Base-by-base conservation (phyloP, 441 rosid species). In the Manihot esculenta region DNA sequence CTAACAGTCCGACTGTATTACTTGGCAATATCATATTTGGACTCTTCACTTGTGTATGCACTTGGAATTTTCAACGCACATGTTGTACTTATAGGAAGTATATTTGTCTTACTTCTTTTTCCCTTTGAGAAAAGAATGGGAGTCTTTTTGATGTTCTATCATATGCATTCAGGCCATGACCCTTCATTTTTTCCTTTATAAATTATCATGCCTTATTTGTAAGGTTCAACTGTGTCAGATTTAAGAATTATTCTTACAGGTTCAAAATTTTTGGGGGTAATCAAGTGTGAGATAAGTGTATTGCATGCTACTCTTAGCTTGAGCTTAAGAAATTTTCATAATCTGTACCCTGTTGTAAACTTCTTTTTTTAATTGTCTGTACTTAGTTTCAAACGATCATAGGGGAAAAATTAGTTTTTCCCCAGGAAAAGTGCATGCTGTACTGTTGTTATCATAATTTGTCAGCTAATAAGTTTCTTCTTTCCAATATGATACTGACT, bases 331-430 rank as follows among this genome's bases (percentile, higher is more conserved):
- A 64, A 26, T n/a, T 64, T 15, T 64, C 10, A 7, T 24, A 30
- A 27, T 64, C 17, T 26, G 41, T 10, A 33, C 8, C 30, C 13
- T 64, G 33, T 10, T 3, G 35, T 48, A 14, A 62, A 38, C 7
- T 50, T 35, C 21, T 44, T 17, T 64, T 54, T 27, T 23, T 47
- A 56, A 33, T 72, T 10, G 23, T 70, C 30, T 58, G 33, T 48
- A 30, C 56, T 45, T 58, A 57, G 49, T 11, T 58, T 35, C 15
- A 10, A n/a, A 57, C 50, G 24, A 12, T 44, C 38, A 67, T 50
- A 9, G 14, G 24, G 62, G 42, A 20, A n/a, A 48, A n/a, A n/a
- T 15, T 38, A 27, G 49, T n/a, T 61, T 45, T n/a, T 58, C 59
- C 12, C 41, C 9, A 5, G 42, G 42, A 38, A 38, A 5, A 38